Evolutionary conservation across 768 basidiomycete genomes (phyloP), one percentile per base, ranked within the genome.

Genomic region (Antrodiella citrinella): DNA sequence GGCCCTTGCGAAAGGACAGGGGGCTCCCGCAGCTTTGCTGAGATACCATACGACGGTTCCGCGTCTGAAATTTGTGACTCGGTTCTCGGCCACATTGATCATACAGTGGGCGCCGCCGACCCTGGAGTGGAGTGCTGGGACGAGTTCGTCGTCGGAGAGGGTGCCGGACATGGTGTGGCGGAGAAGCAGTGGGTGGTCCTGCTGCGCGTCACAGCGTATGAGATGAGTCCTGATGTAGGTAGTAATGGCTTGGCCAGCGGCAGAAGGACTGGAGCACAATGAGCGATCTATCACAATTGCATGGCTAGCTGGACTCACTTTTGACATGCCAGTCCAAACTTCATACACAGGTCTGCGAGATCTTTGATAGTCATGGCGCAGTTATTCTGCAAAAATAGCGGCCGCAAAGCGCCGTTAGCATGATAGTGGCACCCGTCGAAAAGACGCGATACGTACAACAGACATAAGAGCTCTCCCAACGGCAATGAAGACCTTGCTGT

Each of bases 331-430:
- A 88, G 72, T 46, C 86, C 86, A 59, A 72, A 77, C 54, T 69
- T 70, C 54, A 81, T 72, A 30, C 80, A 74, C 69, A 81, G 77
- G 57, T 88, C 84, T 25, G 87, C 81, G 48, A 90, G 78, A 69
- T 90, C 86, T 65, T 89, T 90, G 69, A 89, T 84, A 39, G 86
- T 89, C 81, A 88, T 85, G 44, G 86, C 86, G 45, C 84, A 80
- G 66, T 90, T 90, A 60, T 84, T 78, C 84, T 87, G 50, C 19
- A 39, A 10, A 35, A 53, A 25, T 42, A 47, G 53, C 46, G 58
- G 55, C 57, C 47, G 60, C 54, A 59, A 50, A 38, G 54, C 53
- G 52, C 58, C 12, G 42, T 39, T 15, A 53, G 55, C 56, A 54
- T 50, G 26, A 50, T 11, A 42, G 53, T 21, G 13, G 48, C 30